Conservation (phyloP, 345 rosid species). For the Rhodomyrtus tomentosa region DNA sequence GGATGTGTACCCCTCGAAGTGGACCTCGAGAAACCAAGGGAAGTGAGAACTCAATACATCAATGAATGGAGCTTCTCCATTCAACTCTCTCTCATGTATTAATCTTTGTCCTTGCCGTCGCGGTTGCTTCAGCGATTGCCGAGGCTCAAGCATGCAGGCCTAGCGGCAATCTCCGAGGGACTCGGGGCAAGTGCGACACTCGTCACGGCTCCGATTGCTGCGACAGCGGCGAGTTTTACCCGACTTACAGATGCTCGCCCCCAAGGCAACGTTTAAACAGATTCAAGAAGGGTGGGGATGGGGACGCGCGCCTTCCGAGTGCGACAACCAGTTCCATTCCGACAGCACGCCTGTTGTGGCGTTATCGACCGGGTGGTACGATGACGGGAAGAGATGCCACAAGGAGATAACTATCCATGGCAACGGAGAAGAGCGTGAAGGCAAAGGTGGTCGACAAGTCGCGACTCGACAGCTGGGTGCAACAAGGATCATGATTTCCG, state of each 20-base stretch:
- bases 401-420: background rate
- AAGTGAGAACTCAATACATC: background rate
- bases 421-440: background rate
- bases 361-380: background rate
- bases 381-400: background rate
- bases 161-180: background rate
- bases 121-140: background rate
- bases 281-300: background rate
- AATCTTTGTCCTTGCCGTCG: background rate
- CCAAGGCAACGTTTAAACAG: background rate
- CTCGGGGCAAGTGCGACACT: background rate
- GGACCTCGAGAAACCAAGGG: background rate
- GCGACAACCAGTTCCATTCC: background rate
- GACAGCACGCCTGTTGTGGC: background rate
- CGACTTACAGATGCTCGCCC: background rate
- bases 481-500: background rate
- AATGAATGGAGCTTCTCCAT: background rate
- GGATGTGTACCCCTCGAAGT: background rate
- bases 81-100: background rate
- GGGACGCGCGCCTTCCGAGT: background rate
- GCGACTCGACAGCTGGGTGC: background rate
- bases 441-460: background rate
- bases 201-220: background rate
- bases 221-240: background rate
- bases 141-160: background rate